Conservation (phyloP, 192 early-diverging fungal species). For the Anaeromyces robustus region DNA sequence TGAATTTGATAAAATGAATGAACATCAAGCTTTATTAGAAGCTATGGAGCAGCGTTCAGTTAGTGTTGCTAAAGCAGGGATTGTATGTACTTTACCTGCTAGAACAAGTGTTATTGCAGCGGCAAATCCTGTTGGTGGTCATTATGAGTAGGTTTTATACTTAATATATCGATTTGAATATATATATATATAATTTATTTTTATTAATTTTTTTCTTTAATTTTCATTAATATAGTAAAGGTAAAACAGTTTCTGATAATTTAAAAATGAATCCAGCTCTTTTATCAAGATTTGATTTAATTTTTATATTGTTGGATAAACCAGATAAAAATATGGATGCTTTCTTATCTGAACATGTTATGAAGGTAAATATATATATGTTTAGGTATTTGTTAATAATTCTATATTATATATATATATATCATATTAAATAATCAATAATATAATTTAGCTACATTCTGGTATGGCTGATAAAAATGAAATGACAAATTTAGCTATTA, state of each 20-base stretch:
- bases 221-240: constrained; percentile 19
- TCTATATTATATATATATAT: neutral
- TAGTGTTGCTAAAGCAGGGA: constrained; percentile 72
- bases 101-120: constrained; percentile 75
- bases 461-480: neutral
- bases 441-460: neutral
- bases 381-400: neutral
- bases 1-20: constrained; percentile 84
- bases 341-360: constrained; percentile 66
- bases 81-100: constrained; percentile 66
- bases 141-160: constrained; percentile 42
- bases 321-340: constrained; percentile 64
- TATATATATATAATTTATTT: neutral
- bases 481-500: neutral
- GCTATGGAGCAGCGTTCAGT: constrained; percentile 84
- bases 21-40: constrained; percentile 62
- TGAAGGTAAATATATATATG: no score
- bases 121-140: constrained; percentile 71
- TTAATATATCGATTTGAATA: neutral
- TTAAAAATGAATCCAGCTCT: constrained; percentile 58
- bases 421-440: no score
- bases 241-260: constrained; percentile 69
- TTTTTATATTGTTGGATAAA: constrained; percentile 68
- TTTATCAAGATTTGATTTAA: constrained; percentile 64
- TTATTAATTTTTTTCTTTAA: neutral